phyloP scores from a whole-genome alignment of 78 protist species.

The Chrysochromulina parva region DNA sequence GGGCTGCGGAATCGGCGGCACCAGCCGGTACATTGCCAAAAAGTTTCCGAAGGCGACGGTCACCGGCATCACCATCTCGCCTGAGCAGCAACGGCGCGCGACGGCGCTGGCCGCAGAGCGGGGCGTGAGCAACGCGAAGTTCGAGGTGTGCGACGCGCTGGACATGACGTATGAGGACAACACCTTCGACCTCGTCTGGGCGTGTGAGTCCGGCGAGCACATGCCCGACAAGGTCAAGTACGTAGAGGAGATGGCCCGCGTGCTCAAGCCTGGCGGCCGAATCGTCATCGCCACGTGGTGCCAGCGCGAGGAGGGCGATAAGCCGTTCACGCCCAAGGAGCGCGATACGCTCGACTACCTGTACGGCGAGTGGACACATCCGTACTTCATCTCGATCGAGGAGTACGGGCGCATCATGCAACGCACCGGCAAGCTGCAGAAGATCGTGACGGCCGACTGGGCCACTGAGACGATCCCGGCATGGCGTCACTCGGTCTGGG shows the following conservation, averaged over 20 bases:
- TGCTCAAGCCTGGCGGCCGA: slow-evolving; percentile 52
- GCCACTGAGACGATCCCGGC: slow-evolving; percentile 17
- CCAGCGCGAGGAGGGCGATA: slow-evolving; percentile 45
- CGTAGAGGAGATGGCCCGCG: slow-evolving; percentile 56
- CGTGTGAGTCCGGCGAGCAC: slow-evolving; percentile 52
- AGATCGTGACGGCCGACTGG: slow-evolving; percentile 2
- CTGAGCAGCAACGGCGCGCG: slow-evolving; percentile 42
- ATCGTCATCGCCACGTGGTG: slow-evolving; percentile 64
- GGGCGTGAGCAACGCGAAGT: slow-evolving; percentile 36
- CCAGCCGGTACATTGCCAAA: slow-evolving; percentile 38
- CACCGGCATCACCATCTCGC: slow-evolving; percentile 46
- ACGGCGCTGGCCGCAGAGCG: slow-evolving; percentile 34
- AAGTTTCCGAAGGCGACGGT: slow-evolving; percentile 18
- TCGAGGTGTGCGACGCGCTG: slow-evolving; percentile 50
- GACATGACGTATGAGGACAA: slow-evolving; percentile 52
- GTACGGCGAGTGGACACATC: slow-evolving; percentile 64
- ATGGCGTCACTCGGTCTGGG: slow-evolving; percentile 64
- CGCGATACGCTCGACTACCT: slow-evolving; percentile 34
- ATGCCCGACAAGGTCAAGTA: slow-evolving; percentile 39
- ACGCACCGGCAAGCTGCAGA: background rate
- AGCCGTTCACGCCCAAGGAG: slow-evolving; percentile 7
- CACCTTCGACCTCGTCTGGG: slow-evolving; percentile 61
- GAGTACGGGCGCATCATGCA: slow-evolving; percentile 37
- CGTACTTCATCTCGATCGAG: slow-evolving; percentile 54
- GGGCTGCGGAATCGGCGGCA: slow-evolving; percentile 58